These are phyloP conservation scores for Corrigiola litoralis DNA, from an alignment of 179 eudicot species.

Conservation along the genomic window DNA sequence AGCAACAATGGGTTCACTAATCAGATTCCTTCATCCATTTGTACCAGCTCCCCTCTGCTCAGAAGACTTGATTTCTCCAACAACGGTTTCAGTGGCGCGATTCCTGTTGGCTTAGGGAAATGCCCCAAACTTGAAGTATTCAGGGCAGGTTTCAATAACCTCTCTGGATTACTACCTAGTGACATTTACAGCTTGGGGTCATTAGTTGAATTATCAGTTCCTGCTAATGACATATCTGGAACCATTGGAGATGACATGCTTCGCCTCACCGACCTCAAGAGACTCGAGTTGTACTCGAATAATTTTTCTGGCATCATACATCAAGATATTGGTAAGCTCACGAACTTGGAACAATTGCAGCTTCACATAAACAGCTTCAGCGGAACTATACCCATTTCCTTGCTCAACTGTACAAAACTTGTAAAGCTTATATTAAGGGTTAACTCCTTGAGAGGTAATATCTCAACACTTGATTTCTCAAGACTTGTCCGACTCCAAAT, in stretches of 20 bases:
- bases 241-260: constrained; percentile 34
- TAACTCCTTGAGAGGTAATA: constrained; percentile 60
- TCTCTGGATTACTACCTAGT: constrained; percentile 51
- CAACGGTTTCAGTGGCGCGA: constrained; percentile 43
- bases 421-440: constrained; percentile 56
- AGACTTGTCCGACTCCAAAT: constrained; percentile 39
- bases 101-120: constrained; percentile 44
- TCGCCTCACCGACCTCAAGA: constrained; percentile 46
- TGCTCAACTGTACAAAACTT: constrained; percentile 63
- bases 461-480: constrained; percentile 71
- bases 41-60: constrained; percentile 36
- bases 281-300: constrained; percentile 55
- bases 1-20: constrained; percentile 63
- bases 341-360: constrained; percentile 49
- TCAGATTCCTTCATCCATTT: constrained; percentile 48
- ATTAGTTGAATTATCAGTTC: constrained; percentile 55
- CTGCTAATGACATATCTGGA: constrained; percentile 63
- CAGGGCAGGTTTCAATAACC: constrained; percentile 62
- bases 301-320: constrained; percentile 55
- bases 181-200: constrained; percentile 39
- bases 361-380: constrained; percentile 65
- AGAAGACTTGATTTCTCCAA: constrained; percentile 55
- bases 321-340: constrained; percentile 48
- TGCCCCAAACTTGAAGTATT: constrained; percentile 49
- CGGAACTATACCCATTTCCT: constrained; percentile 66